Conservation (phyloP, 441 rosid genomes). For the Bruguiera hainesii region DNA sequence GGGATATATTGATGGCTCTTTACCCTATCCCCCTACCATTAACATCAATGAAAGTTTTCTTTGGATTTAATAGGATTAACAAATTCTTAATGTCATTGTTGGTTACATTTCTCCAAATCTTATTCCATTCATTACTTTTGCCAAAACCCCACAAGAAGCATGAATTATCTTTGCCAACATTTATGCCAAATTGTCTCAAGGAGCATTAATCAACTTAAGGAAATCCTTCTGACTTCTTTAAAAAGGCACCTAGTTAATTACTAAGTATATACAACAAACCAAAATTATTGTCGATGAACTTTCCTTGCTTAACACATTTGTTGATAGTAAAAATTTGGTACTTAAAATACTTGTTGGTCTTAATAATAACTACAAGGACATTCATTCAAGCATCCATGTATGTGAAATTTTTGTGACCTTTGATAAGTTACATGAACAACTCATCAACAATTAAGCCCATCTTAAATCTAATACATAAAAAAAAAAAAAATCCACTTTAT, state of each 20-base stretch:
- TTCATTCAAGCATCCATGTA: background rate
- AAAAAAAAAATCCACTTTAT: background rate
- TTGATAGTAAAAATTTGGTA: background rate
- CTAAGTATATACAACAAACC: background rate
- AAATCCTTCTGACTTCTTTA: background rate
- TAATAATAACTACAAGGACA: constrained; percentile 1
- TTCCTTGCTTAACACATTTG: background rate
- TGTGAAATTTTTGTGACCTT: background rate
- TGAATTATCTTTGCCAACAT: background rate
- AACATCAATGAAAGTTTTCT: background rate
- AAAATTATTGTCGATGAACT: background rate
- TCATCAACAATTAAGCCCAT: constrained; percentile 5
- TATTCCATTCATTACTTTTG: background rate
- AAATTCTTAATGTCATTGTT: background rate
- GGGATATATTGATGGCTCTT: background rate
- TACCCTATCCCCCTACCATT: background rate
- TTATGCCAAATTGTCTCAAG: background rate
- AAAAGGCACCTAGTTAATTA: background rate
- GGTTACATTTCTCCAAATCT: background rate
- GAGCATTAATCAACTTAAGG: background rate
- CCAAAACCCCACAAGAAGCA: background rate
- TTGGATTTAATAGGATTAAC: background rate
- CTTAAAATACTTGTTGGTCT: background rate
- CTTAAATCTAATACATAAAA: background rate
- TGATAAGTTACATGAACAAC: background rate